Evolutionary conservation across 2,329 filamentous ascomycete genomes (phyloP).

Genomic region (Aspergillus fumigatiaffinis): DNA sequence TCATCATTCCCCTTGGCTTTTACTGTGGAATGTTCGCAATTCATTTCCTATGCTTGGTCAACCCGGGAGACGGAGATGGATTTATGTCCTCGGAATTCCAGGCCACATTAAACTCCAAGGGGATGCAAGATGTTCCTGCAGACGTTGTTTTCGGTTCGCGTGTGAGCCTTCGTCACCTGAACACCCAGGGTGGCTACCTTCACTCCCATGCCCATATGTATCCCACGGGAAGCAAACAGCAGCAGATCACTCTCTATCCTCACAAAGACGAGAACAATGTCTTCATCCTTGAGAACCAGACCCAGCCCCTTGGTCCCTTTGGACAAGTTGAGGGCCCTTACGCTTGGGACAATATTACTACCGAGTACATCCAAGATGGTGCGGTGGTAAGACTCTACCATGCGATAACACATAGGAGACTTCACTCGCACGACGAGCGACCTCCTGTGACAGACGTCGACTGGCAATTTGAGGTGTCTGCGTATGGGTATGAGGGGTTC

Average conservation of each 20-base stretch:
- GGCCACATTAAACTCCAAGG: slow-evolving; percentile 92
- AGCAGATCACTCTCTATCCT: slow-evolving; percentile 96
- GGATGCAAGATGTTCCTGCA: slow-evolving; percentile 90
- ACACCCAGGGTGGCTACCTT: slow-evolving; percentile 95
- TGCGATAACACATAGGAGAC: slow-evolving; percentile 72
- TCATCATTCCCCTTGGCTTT: slow-evolving; percentile 81
- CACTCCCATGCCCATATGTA: slow-evolving; percentile 99
- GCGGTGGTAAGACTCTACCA: slow-evolving; percentile 81
- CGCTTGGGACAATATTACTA: slow-evolving; percentile 77
- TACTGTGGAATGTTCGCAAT: slow-evolving; percentile 98
- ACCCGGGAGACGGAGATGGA: slow-evolving; percentile 94
- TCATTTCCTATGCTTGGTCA: slow-evolving; percentile 88
- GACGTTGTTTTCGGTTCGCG: slow-evolving; percentile 88
- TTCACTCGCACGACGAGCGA: slow-evolving; percentile 92
- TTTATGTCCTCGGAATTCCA: slow-evolving; percentile 99
- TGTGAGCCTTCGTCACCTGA: slow-evolving; percentile 83
- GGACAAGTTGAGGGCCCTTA: slow-evolving; percentile 75
- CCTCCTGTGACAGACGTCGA: slow-evolving; percentile 81
- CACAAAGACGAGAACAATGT: slow-evolving; percentile 99
- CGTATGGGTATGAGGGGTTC: slow-evolving; percentile 96
- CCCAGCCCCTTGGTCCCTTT: slow-evolving; percentile 74
- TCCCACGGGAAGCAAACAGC: slow-evolving; percentile 93
- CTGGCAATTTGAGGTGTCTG: slow-evolving; percentile 94
- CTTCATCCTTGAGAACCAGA: slow-evolving; percentile 93
- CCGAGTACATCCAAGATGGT: slow-evolving; percentile 70